Evolutionary conservation across 2,329 filamentous ascomycete species (phyloP).

Genomic region (Colletotrichum endophyticum): DNA sequence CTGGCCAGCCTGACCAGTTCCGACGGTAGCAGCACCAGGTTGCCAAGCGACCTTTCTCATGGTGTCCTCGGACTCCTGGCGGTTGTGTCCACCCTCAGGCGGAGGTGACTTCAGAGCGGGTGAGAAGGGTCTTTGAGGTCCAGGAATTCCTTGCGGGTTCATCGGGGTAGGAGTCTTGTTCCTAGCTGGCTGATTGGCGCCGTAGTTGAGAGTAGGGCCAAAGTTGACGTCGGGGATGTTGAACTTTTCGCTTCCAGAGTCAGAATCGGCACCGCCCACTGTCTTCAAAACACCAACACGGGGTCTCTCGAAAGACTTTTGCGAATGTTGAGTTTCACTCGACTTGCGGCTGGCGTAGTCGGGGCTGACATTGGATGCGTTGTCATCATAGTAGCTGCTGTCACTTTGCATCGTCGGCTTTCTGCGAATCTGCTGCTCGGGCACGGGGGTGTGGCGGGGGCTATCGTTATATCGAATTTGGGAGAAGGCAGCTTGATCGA

Average conservation of each 20-base stretch:
- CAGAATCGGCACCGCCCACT: conserved; percentile 61
- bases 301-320: conserved; percentile 65
- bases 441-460: conserved; percentile 18
- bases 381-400: conserved; percentile 64
- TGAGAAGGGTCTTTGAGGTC: conserved; percentile 34
- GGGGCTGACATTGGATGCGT: conserved; percentile 69
- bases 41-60: conserved; percentile 79
- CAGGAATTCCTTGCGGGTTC: conserved; percentile 24
- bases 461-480: conserved; percentile 41
- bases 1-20: conserved; percentile 47
- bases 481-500: conserved; percentile 55
- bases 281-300: conserved; percentile 83
- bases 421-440: conserved; percentile 32
- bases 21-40: conserved; percentile 63
- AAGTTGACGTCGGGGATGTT: conserved; percentile 82
- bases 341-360: conserved; percentile 77
- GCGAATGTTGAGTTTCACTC: conserved; percentile 40
- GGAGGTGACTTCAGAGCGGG: conserved; percentile 28
- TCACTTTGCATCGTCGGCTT: conserved; percentile 34
- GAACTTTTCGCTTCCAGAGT: conserved; percentile 31
- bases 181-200: conserved; percentile 34
- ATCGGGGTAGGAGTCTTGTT: conserved; percentile 33
- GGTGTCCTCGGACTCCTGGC: conserved; percentile 57
- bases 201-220: conserved; percentile 79
- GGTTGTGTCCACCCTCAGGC: conserved; percentile 40